Evolutionary conservation across 2,329 filamentous ascomycete species (phyloP), one percentile per base, ranked within the genome.

Genomic region (Fusarium vanettenii): DNA sequence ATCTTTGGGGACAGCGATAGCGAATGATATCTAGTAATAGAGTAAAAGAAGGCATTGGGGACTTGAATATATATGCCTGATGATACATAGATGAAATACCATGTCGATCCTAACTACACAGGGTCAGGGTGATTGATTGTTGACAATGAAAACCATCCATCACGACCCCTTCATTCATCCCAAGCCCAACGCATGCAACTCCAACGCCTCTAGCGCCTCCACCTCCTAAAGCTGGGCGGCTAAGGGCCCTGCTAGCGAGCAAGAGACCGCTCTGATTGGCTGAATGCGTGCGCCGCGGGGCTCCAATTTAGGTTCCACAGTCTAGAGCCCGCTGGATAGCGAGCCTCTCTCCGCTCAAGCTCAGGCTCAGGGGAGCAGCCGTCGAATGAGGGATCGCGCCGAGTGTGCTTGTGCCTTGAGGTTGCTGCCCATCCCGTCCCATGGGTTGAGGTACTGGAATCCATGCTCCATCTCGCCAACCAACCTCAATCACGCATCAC

Each of bases 1-100:
- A 95, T 98, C 33, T 98, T 98, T 88, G 96, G 95, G 7, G 94
- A 95, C 81, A 93, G 93, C 79, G 92, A 93, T 74, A 93, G 94
- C 76, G 92, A 94, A 70, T 60, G 64, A 69, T 55, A 60, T 65
- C 63, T 29, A 60, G 14, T 13, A 11, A 37, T 45, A 31, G 20
- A 22, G 18, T 9, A 25, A 16, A 45, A 29, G 31, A 22, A 3
- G 27, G 33, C 5, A 5, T 45, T 31, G 25, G 55, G 39, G n/a
- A 5, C 11, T 57, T 14, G 13, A 14, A 55, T 14, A 37, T 41
- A 13, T 50, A 35, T 25, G 22, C 35, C 13, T 39, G 14, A 41
- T 41, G 35, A 56, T 52, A 43, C 16, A 22, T 50, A 35, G 29
- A 55, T 6, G 13, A 41, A 20, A 16, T 43, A n/a, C 11, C 18